phyloP scores from a whole-genome alignment of 257 asterid species.

The Misopates orontium region DNA sequence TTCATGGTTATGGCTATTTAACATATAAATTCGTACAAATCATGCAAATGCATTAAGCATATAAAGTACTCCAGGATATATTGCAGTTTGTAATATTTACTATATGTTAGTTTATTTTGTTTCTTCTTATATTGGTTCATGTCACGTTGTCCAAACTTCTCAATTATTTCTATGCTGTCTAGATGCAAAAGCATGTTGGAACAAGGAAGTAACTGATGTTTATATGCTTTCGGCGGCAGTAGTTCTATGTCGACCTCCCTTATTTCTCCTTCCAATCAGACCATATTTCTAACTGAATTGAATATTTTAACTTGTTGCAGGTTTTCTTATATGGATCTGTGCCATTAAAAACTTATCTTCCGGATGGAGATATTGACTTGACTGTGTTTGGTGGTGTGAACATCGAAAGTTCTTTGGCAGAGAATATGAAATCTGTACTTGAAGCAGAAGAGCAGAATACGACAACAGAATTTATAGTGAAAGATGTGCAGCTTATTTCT shows the following conservation, averaged over 20 bases:
- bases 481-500: constrained; percentile 77
- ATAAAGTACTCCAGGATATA: too few relatives aligned
- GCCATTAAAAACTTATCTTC: constrained; percentile 90
- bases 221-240: neutral
- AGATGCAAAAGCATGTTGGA: too few relatives aligned
- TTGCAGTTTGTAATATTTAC: too few relatives aligned
- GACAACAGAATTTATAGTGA: constrained; percentile 59
- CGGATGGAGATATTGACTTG: constrained; percentile 96
- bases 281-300: constrained; percentile 4
- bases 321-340: constrained; percentile 91
- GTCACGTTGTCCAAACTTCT: neutral
- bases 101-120: too few relatives aligned
- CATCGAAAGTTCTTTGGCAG: constrained; percentile 58
- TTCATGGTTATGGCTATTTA: too few relatives aligned
- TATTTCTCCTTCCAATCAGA: neutral
- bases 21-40: too few relatives aligned
- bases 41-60: too few relatives aligned
- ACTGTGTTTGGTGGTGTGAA: constrained; percentile 67
- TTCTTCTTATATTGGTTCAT: neutral
- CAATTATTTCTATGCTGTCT: neutral
- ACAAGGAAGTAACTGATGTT: neutral
- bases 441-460: constrained; percentile 59
- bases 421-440: constrained; percentile 58
- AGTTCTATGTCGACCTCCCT: neutral
- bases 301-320: constrained; percentile 43